Evolutionary conservation across 345 rosid species (phyloP), one percentile per base, ranked within the genome.

Genomic region (Luvunga scandens): DNA sequence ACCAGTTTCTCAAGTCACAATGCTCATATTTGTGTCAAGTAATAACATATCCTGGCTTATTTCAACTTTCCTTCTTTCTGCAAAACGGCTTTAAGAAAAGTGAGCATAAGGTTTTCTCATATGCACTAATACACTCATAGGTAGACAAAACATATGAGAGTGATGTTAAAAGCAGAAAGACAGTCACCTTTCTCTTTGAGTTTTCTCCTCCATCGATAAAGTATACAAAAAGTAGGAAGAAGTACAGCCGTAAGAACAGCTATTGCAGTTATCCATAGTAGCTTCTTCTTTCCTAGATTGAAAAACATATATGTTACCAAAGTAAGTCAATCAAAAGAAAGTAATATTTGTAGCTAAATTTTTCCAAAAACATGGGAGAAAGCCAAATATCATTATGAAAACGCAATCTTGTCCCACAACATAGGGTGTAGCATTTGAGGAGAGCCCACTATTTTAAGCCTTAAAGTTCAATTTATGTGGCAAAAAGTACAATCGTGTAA

Each of bases 381-480:
- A 18, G 21, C 50, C 50, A 45, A 45, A 12, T 45, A 45, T 45
- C 50, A 13, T 45, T 45, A 12, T 45, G 18, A 45, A 45, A 45
- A 10, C 1, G 18, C 16, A 13, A 45, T 45, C 18, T 45, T 45
- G 50, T 45, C 14, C 18, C 50, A 10, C 48, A 12, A 4, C 48
- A 45, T 45, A 3, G 1, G 50, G 5, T 0, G 0, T 45, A 3
- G 18, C 50, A 13, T 45, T 12, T 45, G 50, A 45, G 18, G 50
- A 45, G 50, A 12, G 18, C 50, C 18, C 18, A 42, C 4, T 12
- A 50, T 75, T 81, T 76, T 83, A 84, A 78, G 60, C 5, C 60
- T 38, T 25, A 21, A 5, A 59, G 38, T 60, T 72, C 45, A 74
- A 10, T 62, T 6, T 42, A 12, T 27, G 22, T 69, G n/a, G 22